Evolutionary conservation across 2,329 filamentous ascomycete species (phyloP).

Genomic region (Emergomyces pasteurianus): DNA sequence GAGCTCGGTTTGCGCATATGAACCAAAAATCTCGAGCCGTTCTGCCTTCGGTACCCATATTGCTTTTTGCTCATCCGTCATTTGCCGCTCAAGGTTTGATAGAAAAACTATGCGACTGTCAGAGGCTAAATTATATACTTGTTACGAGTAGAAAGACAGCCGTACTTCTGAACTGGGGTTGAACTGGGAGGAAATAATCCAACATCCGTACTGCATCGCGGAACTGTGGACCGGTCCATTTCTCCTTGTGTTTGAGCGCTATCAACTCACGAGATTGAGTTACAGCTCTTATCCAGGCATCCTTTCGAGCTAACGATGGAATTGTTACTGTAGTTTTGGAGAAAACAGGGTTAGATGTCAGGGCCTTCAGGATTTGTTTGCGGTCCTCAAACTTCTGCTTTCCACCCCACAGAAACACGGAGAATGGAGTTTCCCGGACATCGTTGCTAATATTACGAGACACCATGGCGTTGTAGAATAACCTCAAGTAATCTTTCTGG

Average conservation of each 20-base stretch:
- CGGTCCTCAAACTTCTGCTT: conserved; percentile 13
- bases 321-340: conserved; percentile 11
- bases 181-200: conserved; percentile 15
- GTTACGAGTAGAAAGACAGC: background rate
- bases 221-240: conserved; percentile 14
- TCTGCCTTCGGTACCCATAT: conserved; percentile 17
- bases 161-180: conserved; percentile 14
- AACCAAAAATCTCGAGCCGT: conserved; percentile 18
- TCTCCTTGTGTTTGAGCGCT: conserved; percentile 11
- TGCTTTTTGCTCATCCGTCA: conserved; percentile 15
- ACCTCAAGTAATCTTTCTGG: background rate
- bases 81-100: conserved; percentile 15
- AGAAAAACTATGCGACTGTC: conserved; percentile 11
- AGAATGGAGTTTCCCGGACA: conserved; percentile 10
- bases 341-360: conserved; percentile 13
- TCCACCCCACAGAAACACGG: conserved; percentile 15
- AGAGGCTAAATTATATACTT: background rate
- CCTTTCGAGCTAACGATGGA: conserved; percentile 14
- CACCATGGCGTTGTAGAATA: conserved; percentile 1
- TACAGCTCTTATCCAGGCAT: conserved; percentile 13
- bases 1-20: conserved; percentile 22
- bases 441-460: conserved; percentile 12
- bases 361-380: conserved; percentile 9
- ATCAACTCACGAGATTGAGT: conserved; percentile 14
- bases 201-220: conserved; percentile 13